Evolutionary conservation across 768 basidiomycete genomes (phyloP), one percentile per base, ranked within the genome.

Genomic region (Agrocybe chaxingu): DNA sequence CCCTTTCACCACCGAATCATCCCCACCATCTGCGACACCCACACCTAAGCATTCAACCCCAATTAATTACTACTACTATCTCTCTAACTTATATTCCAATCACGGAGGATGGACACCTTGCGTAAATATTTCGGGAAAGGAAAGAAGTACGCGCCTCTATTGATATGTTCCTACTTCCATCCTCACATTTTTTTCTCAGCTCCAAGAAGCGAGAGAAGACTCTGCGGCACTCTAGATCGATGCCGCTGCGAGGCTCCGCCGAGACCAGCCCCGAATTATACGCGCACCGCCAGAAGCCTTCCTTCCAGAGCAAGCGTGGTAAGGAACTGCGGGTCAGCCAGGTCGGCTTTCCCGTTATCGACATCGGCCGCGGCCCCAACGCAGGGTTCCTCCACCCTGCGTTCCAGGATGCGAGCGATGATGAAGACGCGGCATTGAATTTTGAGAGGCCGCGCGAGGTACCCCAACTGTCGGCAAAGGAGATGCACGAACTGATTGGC

Each of bases 141-240:
- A 24, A 24, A 24, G 24, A 24, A 24, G 24, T 24, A 24, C 24
- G 24, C 24, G 24, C 24, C 16, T 24, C 24, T 24, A 24, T 24
- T 5, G 24, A 18, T n/a, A 39, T 7, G 38, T 39, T 39, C 24
- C 24, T 24, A 5, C 24, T 24, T 24, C 24, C 24, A 24, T 24
- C 24, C 24, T 24, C 24, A 24, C 24, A 24, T 24, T 24, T 24
- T 24, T 24, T 24, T 24, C 16, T 16, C 24, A 24, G 24, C 24
- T 24, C 24, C 24, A 24, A 24, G 24, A 24, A 24, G 5, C 30
- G 45, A 29, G 54, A 77, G 68, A 9, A 67, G 52, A 45, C 48
- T 33, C 34, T 43, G 52, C 30, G 64, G 52, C 62, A 66, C 38
- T 64, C 62, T 3, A 46, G 50, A 36, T 64, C 62, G 5, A 54